These are phyloP conservation scores for Phyllosticta capitalensis DNA, from an alignment of 2,329 filamentous ascomycete genomes.

Conservation along the genomic window DNA sequence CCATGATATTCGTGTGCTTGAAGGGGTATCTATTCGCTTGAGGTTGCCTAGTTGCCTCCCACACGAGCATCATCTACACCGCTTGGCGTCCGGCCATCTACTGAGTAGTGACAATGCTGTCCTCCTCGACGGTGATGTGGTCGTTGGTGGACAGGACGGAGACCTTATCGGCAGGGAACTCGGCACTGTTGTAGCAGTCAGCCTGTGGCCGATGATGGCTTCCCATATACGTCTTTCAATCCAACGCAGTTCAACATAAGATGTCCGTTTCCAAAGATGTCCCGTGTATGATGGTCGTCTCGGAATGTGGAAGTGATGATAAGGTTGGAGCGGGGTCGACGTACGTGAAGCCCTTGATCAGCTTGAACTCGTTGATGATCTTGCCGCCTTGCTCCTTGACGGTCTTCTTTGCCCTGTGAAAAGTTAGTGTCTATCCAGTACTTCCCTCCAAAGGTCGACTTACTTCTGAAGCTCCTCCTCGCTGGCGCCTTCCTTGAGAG, in stretches of 20 bases:
- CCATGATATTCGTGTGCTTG: slow-evolving; percentile 7
- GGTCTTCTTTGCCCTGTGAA: slow-evolving; percentile 62
- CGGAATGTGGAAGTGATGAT: not conserved
- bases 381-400: slow-evolving; percentile 67
- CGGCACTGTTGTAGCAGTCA: slow-evolving; percentile 47
- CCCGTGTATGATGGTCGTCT: not conserved
- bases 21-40: slow-evolving; percentile 9
- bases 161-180: slow-evolving; percentile 59
- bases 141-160: slow-evolving; percentile 57
- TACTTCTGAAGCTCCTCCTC: slow-evolving; percentile 59
- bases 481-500: slow-evolving; percentile 62
- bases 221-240: not conserved
- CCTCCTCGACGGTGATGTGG: slow-evolving; percentile 69
- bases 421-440: not conserved
- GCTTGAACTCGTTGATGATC: slow-evolving; percentile 69
- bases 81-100: slow-evolving; percentile 32
- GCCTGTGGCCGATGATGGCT: slow-evolving; percentile 1
- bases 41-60: slow-evolving; percentile 1
- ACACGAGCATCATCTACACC: slow-evolving; percentile 10
- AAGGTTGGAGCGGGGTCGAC: slow-evolving; percentile 25
- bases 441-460: slow-evolving; percentile 18
- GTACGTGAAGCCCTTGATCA: slow-evolving; percentile 92
- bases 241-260: not conserved
- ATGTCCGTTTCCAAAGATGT: not conserved
- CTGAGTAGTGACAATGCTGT: slow-evolving; percentile 62